Percentiles rank a stretch among this genome's conserved stretches.
phyloP scores from a whole-genome alignment of 2,329 filamentous ascomycete species.

The Pseudocercospora fijiensis region DNA sequence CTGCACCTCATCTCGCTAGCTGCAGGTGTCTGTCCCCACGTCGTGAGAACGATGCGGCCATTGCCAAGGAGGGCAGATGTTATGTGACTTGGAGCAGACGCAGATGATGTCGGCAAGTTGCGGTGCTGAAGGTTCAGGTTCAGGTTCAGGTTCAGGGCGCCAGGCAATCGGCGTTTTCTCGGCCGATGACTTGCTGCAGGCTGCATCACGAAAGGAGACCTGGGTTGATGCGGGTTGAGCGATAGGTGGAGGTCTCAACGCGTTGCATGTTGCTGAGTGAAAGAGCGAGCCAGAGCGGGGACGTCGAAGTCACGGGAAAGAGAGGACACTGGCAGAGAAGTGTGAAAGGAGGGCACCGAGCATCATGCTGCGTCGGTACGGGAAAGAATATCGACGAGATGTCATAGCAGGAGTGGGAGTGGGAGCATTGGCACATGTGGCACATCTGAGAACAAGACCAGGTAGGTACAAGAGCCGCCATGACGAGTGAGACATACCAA shows the following conservation, averaged over 20 bases:
- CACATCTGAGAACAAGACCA: background rate
- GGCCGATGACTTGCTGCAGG: background rate
- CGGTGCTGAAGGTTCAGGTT: background rate
- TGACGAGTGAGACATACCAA: background rate
- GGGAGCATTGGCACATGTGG: too few species aligned
- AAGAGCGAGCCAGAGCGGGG: background rate
- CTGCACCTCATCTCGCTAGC: background rate
- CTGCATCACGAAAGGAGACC: background rate
- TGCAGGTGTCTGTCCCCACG: background rate
- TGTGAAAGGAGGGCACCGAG: background rate
- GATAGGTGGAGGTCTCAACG: conserved; percentile 1
- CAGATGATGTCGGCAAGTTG: background rate
- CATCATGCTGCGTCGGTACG: background rate
- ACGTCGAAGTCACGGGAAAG: background rate
- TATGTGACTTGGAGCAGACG: background rate
- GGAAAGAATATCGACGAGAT: background rate
- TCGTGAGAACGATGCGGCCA: background rate
- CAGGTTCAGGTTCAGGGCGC: background rate
- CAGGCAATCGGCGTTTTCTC: background rate
- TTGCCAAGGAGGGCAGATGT: background rate
- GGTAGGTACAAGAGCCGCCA: background rate
- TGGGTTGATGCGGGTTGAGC: background rate
- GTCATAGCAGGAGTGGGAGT: too few species aligned
- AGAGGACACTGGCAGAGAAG: background rate
- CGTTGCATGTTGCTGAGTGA: background rate